Evolutionary conservation across 2,329 filamentous ascomycete species (phyloP).

Genomic region (Onygenales sp.): DNA sequence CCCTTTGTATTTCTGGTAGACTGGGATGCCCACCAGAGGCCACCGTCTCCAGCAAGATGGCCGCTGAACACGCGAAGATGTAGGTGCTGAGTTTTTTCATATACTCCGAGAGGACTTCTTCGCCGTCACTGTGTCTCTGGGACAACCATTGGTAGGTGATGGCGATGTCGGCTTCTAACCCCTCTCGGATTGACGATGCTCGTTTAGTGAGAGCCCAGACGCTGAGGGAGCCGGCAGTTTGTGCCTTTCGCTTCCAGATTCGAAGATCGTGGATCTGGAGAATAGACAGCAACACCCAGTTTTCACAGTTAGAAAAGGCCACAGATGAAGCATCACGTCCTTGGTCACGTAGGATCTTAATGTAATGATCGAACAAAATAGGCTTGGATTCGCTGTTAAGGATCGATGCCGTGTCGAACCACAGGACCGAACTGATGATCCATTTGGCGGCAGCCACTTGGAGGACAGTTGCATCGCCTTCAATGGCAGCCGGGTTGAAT

Average conservation of each 20-base stretch:
- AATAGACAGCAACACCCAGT: constrained; percentile 6
- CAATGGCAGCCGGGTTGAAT: neutral
- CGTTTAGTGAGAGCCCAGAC: neutral
- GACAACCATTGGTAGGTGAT: neutral
- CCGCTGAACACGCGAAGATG: constrained; percentile 6
- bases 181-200: neutral
- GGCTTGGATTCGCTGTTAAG: neutral
- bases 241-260: constrained; percentile 5
- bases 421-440: neutral
- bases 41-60: constrained; percentile 5
- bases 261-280: constrained; percentile 2
- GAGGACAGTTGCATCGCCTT: neutral
- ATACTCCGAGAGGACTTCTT: neutral
- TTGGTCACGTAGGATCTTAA: neutral
- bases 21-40: constrained; percentile 2
- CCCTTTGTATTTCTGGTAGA: neutral
- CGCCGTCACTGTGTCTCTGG: neutral
- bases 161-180: neutral
- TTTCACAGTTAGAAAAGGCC: constrained; percentile 1
- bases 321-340: neutral
- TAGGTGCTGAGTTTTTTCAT: neutral
- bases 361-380: neutral
- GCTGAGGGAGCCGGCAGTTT: constrained; percentile 1
- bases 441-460: neutral
- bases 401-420: neutral